Evolutionary conservation across 192 early-diverging fungal species (phyloP).

Genomic region (Coemansia sp.): DNA sequence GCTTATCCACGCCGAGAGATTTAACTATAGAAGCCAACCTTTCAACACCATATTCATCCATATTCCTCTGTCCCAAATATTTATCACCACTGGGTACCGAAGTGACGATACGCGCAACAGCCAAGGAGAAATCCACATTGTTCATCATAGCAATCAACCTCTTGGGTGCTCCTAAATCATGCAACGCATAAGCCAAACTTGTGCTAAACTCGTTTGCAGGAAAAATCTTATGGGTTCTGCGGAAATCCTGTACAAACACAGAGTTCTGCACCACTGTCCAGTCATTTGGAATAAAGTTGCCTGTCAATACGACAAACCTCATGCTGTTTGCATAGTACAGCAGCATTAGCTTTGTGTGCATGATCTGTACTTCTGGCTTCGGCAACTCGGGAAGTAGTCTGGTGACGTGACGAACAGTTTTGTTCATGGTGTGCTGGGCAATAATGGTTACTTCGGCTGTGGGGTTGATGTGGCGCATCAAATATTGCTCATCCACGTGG

Average conservation of each 20-base stretch:
- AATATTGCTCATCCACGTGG: constrained; percentile 21
- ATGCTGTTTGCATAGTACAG: constrained; percentile 16
- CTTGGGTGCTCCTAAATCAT: constrained; percentile 25
- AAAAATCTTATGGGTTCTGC: constrained; percentile 1
- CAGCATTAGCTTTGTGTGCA: constrained; percentile 38
- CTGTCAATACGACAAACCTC: constrained; percentile 25
- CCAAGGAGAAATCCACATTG: constrained; percentile 26
- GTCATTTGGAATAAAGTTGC: constrained; percentile 23
- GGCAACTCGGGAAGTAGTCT: constrained; percentile 13
- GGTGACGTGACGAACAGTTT: not conserved
- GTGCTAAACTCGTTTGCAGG: constrained; percentile 28
- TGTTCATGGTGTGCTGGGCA: not conserved
- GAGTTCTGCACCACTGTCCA: constrained; percentile 40
- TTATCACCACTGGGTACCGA: constrained; percentile 32
- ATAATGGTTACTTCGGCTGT: constrained; percentile 11
- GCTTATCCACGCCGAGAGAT: not conserved
- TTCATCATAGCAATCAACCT: constrained; percentile 22
- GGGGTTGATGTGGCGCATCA: constrained; percentile 11
- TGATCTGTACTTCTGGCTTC: constrained; percentile 17
- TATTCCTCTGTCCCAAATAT: constrained; percentile 3
- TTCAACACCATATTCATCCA: constrained; percentile 27
- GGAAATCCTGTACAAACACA: constrained; percentile 36
- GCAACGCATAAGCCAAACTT: constrained; percentile 25
- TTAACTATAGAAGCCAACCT: constrained; percentile 15
- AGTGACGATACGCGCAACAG: constrained; percentile 16